Percentiles rank a stretch among this genome's conserved stretches.
phyloP scores from a whole-genome alignment of 345 rosid species.

The Garcia nutans region DNA sequence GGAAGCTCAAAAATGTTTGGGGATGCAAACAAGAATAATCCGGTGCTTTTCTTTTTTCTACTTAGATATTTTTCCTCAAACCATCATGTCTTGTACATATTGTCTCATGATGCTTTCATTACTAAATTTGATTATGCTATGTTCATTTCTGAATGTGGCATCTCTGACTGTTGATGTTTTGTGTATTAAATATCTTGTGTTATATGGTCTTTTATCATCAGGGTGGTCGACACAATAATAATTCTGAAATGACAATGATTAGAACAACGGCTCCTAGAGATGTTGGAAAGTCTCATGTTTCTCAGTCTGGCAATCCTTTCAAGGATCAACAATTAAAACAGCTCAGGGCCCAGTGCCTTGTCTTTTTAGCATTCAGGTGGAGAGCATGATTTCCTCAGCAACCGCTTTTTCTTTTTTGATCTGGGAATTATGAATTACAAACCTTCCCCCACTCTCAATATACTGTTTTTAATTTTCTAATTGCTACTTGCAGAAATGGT shows the following conservation, averaged over 20 bases:
- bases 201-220: constrained; percentile 19
- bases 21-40: constrained; percentile 44
- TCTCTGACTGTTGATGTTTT: not conserved
- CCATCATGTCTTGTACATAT: not conserved
- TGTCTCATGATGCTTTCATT: constrained; percentile 19
- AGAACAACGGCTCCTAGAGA: constrained; percentile 56
- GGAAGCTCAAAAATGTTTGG: constrained; percentile 43
- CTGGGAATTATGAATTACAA: not conserved
- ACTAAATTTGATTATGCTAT: not conserved
- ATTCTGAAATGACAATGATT: constrained; percentile 42
- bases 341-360: constrained; percentile 95
- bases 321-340: constrained; percentile 90
- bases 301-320: constrained; percentile 66
- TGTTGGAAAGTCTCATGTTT: constrained; percentile 61
- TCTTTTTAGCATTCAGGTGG: constrained; percentile 85
- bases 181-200: not conserved
- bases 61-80: not conserved
- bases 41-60: constrained; percentile 36
- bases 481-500: constrained; percentile 51
- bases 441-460: not conserved
- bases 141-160: not conserved
- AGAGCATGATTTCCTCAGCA: constrained; percentile 14
- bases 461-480: constrained; percentile 9
- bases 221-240: constrained; percentile 52
- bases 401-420: constrained; percentile 10